Evolutionary conservation across 306 rosid genomes (phyloP).

Genomic region (Vigna reflexopilosa): DNA sequence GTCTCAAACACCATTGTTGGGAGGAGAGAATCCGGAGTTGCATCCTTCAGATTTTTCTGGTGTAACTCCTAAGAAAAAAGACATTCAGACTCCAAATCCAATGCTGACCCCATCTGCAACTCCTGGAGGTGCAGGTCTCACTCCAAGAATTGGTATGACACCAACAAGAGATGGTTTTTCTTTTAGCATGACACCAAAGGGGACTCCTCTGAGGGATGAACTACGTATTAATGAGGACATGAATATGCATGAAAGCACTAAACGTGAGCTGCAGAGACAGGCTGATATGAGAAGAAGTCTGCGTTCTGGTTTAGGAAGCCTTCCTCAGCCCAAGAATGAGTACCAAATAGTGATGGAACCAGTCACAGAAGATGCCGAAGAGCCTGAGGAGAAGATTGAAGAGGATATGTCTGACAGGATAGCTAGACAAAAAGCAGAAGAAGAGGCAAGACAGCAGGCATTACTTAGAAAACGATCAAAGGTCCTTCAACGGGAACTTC

Average conservation of each 20-base stretch:
- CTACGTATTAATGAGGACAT: conserved; percentile 80
- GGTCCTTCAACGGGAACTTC: conserved; percentile 92
- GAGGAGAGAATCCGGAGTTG: conserved; percentile 91
- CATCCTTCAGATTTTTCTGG: conserved; percentile 96
- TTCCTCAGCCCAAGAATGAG: conserved; percentile 86
- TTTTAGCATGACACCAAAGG: conserved; percentile 78
- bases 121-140: conserved; percentile 78
- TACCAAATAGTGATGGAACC: conserved; percentile 87
- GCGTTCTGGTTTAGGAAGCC: conserved; percentile 65
- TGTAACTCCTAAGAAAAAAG: conserved; percentile 85
- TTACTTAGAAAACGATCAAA: conserved; percentile 88
- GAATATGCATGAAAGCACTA: conserved; percentile 66
- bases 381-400: conserved; percentile 77
- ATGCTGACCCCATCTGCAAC: conserved; percentile 88
- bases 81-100: conserved; percentile 81
- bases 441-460: conserved; percentile 82
- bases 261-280: conserved; percentile 74
- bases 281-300: conserved; percentile 74
- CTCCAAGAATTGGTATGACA: conserved; percentile 82
- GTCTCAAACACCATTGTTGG: conserved; percentile 90
- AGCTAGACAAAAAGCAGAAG: conserved; percentile 85
- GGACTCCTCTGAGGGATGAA: conserved; percentile 88
- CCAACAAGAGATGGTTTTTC: conserved; percentile 81
- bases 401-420: conserved; percentile 92
- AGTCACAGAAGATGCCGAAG: conserved; percentile 77